A percentile compares a stretch with the other conserved stretches of the same genome.
phyloP scores from a whole-genome alignment of 352 stramenopile species.

The Phytophthora ohioensis region DNA sequence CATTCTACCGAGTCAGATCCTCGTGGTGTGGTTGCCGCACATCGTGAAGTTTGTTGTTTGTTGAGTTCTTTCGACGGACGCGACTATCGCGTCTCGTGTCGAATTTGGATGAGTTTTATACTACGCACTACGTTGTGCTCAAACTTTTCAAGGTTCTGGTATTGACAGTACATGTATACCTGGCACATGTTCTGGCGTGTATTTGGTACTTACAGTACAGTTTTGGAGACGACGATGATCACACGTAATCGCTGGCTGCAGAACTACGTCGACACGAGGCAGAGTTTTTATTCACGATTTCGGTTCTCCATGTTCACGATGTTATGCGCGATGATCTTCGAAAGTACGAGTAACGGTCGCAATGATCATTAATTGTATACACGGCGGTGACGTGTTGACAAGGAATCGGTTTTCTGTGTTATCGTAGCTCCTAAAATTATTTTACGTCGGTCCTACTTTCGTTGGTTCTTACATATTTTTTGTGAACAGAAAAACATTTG shows the following conservation, averaged over 20 bases:
- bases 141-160: conserved; percentile 57
- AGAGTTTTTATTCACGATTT: background rate
- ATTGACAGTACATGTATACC: conserved; percentile 35
- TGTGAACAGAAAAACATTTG: too few relatives aligned
- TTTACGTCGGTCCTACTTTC: too few relatives aligned
- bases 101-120: conserved; percentile 48
- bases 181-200: conserved; percentile 56
- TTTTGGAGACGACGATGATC: conserved; percentile 54
- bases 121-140: conserved; percentile 50
- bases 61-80: background rate
- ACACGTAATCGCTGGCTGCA: conserved; percentile 57
- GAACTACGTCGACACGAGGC: background rate
- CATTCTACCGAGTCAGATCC: conserved; percentile 21
- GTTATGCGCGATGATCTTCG: background rate
- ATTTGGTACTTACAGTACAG: conserved; percentile 37
- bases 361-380: too few relatives aligned
- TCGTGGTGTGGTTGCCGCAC: conserved; percentile 3
- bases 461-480: too few relatives aligned
- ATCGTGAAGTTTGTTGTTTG: background rate
- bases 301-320: background rate
- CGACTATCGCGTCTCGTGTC: conserved; percentile 25
- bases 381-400: too few relatives aligned
- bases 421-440: too few relatives aligned
- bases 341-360: background rate
- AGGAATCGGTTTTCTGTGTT: too few relatives aligned